Evolutionary conservation across 495 filamentous ascomycete genomes (phyloP).

Genomic region (Elasticomyces elasticus): DNA sequence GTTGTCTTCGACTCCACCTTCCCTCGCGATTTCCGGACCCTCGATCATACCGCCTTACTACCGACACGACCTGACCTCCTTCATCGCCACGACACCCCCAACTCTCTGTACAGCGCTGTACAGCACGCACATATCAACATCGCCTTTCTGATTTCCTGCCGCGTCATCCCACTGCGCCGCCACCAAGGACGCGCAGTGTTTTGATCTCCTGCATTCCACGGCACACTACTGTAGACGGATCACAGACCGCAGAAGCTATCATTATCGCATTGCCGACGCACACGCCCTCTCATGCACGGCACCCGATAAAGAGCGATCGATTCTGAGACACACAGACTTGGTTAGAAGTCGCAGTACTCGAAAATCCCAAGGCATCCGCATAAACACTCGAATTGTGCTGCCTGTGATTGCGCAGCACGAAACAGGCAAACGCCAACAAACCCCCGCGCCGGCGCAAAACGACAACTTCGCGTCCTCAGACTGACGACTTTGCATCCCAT

Average conservation of each 20-base stretch:
- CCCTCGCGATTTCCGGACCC: no score
- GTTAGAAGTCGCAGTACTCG: background rate
- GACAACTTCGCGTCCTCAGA: background rate
- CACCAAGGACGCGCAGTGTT: background rate
- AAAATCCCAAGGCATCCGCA: background rate
- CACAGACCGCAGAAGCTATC: background rate
- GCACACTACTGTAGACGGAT: background rate
- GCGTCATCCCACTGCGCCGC: background rate
- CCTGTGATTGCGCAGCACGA: background rate
- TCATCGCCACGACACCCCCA: background rate
- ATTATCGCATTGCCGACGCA: slow-evolving; percentile 4
- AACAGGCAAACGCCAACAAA: background rate
- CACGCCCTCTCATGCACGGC: slow-evolving; percentile 5
- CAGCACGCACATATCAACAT: background rate
- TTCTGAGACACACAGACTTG: background rate
- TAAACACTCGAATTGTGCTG: background rate
- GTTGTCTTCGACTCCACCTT: no score
- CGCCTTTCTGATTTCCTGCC: background rate
- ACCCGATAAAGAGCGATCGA: background rate
- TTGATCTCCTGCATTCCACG: background rate
- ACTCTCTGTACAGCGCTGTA: background rate
- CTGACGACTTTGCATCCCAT: slow-evolving; percentile 1
- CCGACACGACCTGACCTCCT: no score
- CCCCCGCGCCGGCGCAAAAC: background rate
- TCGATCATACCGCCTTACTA: no score